These are phyloP conservation scores for Fragaria vesca DNA, from an alignment of 306 rosid genomes.

Conservation along the genomic window DNA sequence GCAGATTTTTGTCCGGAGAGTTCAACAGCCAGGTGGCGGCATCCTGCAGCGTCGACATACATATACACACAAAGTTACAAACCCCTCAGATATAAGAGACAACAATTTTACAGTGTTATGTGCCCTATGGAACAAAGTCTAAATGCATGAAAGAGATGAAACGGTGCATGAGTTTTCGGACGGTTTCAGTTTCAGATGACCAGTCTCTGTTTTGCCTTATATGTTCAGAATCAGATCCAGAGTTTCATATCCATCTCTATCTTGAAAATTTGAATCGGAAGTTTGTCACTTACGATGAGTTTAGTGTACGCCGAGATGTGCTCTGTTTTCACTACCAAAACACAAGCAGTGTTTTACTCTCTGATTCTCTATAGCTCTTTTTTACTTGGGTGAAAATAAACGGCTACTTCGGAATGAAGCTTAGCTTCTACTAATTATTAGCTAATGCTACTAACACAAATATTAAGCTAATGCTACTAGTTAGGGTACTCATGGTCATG, in stretches of 20 bases:
- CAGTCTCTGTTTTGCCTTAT: background rate
- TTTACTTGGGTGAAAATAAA: background rate
- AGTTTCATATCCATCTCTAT: background rate
- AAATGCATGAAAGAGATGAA: background rate
- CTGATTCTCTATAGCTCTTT: background rate
- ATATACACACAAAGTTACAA: background rate
- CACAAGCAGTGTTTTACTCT: background rate
- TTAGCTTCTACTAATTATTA: background rate
- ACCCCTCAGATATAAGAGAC: background rate
- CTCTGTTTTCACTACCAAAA: background rate
- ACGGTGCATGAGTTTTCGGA: constrained; percentile 26
- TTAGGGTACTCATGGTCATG: background rate
- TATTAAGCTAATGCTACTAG: background rate
- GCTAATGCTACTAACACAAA: background rate
- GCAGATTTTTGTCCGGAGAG: constrained; percentile 65
- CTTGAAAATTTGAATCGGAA: background rate
- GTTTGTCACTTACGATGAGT: background rate
- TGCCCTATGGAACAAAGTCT: constrained; percentile 7
- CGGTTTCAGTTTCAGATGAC: background rate
- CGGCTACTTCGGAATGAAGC: background rate
- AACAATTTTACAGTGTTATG: background rate
- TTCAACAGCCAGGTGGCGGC: constrained; percentile 76
- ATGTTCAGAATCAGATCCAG: background rate
- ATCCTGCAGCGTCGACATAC: constrained; percentile 45
- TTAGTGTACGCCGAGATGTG: background rate